These are phyloP conservation scores for Lipomyces sp. DNA, from an alignment of 805 yeast genomes.

Conservation along the genomic window DNA sequence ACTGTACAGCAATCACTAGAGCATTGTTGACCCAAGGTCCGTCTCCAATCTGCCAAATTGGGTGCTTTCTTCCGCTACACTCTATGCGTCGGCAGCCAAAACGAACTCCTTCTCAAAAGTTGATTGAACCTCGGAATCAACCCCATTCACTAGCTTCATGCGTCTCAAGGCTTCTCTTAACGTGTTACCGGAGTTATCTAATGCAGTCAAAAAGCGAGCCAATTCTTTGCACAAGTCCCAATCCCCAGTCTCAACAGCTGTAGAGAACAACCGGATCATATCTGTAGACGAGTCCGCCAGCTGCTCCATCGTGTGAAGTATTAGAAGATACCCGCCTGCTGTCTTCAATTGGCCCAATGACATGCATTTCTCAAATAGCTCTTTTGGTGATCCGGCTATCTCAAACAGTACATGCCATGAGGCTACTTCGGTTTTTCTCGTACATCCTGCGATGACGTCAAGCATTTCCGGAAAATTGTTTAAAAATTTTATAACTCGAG, in stretches of 20 bases:
- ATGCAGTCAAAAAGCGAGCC: conserved; percentile 48
- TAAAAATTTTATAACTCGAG: conserved; percentile 43
- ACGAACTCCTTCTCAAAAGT: conserved; percentile 12
- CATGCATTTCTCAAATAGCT: conserved; percentile 47
- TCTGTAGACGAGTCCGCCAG: conserved; percentile 41
- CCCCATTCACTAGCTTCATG: conserved; percentile 11
- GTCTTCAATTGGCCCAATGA: conserved; percentile 45
- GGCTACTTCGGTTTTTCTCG: conserved; percentile 61
- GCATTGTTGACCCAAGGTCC: too few species aligned
- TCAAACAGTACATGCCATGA: conserved; percentile 55
- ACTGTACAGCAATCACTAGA: too few species aligned
- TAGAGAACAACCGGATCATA: conserved; percentile 43
- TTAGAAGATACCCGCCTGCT: conserved; percentile 50
- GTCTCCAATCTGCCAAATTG: too few species aligned
- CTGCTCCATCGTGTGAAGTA: conserved; percentile 46
- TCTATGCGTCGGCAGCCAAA: neutral
- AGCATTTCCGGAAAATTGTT: conserved; percentile 46
- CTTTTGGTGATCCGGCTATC: conserved; percentile 46
- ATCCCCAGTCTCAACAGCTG: conserved; percentile 45
- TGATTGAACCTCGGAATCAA: neutral
- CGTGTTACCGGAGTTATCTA: conserved; percentile 43
- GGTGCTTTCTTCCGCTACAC: neutral
- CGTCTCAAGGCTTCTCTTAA: conserved; percentile 31
- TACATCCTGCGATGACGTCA: conserved; percentile 53
- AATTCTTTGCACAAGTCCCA: conserved; percentile 48